Evolutionary conservation across 169 alveolate genomes (phyloP).

Genomic region (Plasmodium chabaudi): DNA sequence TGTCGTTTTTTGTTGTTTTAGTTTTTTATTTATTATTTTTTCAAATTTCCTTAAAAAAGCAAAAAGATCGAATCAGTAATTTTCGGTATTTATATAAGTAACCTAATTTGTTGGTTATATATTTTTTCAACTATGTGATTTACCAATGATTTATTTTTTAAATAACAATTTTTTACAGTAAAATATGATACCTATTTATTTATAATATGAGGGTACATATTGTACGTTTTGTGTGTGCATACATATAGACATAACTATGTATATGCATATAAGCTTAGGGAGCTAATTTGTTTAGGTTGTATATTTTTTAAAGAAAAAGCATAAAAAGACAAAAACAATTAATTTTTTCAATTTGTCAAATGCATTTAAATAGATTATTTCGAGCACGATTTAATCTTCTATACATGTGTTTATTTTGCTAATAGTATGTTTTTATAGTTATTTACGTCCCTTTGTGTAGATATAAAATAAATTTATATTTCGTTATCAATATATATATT

Average conservation of each 20-base stretch:
- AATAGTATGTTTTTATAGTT: no score
- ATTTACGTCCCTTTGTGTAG: no score
- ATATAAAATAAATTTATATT: no score
- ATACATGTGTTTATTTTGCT: neutral
- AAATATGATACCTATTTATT: neutral
- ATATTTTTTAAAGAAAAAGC: neutral
- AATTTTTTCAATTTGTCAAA: neutral
- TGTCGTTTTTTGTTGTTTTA: neutral
- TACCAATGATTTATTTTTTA: constrained; percentile 4
- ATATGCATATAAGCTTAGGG: neutral
- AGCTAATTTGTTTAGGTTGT: neutral
- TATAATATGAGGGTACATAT: neutral
- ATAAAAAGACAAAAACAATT: neutral
- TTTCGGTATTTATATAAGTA: no score
- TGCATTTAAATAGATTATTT: no score
- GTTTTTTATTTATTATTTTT: neutral
- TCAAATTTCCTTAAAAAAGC: neutral
- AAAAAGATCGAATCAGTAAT: neutral
- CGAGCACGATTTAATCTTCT: neutral
- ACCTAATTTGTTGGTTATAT: no score
- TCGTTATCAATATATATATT: no score
- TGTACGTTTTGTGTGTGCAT: neutral
- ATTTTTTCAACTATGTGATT: neutral
- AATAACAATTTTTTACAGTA: neutral
- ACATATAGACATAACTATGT: neutral